These are phyloP conservation scores for Solanum appendiculatum DNA, from an alignment of 257 asterid genomes.

Conservation along the genomic window DNA sequence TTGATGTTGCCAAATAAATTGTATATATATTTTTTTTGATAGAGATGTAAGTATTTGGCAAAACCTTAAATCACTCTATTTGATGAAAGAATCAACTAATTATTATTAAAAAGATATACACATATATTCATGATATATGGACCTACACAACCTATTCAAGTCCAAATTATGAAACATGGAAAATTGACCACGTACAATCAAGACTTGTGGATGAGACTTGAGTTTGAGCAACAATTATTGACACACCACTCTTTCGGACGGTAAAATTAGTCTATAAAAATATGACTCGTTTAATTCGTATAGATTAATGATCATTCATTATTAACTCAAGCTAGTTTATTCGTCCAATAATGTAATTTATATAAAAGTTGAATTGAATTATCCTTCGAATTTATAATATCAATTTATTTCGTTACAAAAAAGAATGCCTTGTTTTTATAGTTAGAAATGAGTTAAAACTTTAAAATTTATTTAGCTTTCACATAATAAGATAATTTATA, in stretches of 20 bases:
- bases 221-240: background rate
- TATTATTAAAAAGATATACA: background rate
- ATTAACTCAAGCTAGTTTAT: background rate
- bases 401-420: background rate
- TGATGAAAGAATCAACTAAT: background rate
- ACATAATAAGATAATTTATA: background rate
- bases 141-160: background rate
- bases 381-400: background rate
- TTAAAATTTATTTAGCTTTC: background rate
- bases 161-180: background rate
- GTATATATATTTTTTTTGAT: background rate
- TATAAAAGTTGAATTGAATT: background rate
- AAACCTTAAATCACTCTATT: background rate
- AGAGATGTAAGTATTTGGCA: background rate
- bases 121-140: background rate
- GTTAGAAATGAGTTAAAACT: background rate
- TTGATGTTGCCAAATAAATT: background rate
- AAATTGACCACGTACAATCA: background rate
- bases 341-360: background rate
- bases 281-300: background rate
- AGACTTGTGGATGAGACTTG: background rate
- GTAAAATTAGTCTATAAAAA: background rate
- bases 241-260: background rate
- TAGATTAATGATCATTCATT: background rate
- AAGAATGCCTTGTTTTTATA: background rate